Base-by-base conservation (phyloP, 2,329 filamentous ascomycete genomes). In the Colletotrichum echinochloae region DNA sequence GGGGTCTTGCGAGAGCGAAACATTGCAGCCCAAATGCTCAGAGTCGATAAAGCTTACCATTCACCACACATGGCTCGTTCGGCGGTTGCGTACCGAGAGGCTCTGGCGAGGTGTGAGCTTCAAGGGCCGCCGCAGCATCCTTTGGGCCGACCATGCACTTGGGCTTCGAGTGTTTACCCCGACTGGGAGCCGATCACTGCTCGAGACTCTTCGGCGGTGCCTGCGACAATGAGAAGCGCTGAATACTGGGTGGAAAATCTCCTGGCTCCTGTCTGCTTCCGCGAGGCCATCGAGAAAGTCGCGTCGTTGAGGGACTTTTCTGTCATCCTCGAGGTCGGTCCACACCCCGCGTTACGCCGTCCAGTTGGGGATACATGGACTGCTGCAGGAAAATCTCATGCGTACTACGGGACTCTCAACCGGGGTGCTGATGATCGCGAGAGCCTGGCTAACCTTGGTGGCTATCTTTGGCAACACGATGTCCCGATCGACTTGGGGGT, bases 261-360 rank as follows among this genome's bases (percentile, higher is more conserved):
- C 49, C 73, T 78, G 23, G 73, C 71, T 1, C 76, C 78, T 1
- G 78, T 80, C 1, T 49, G 75, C 0, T 79, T 79, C 68, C 39
- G 54, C 3, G 63, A 74, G 4, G 75, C 75, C 49, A 71, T 23
- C 20, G 65, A 59, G 51, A 71, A 9, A 23, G 37, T 41, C 48
- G 7, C 48, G 75, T 72, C 75, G 6, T 18, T 67, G 11, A 59
- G 64, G n/a, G n/a, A n/a, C n/a, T n/a, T n/a, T n/a, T 41, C 55
- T 11, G 23, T 51, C 33, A 41, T 20, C 33, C 14, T 63, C 75
- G 80, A 82, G 35, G 49, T 82, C 11, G 79, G 80, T 0, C 80
- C 80, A 0, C 79, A 81, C 49, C 77, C 83, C 0, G 81, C 82
- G 0, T 78, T 86, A 0, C 79, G 81, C 52, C 80, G 80, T 0